Evolutionary conservation across 2,329 filamentous ascomycete genomes (phyloP), one percentile per base, ranked within the genome.

Genomic region (Chlorencoelia australis): DNA sequence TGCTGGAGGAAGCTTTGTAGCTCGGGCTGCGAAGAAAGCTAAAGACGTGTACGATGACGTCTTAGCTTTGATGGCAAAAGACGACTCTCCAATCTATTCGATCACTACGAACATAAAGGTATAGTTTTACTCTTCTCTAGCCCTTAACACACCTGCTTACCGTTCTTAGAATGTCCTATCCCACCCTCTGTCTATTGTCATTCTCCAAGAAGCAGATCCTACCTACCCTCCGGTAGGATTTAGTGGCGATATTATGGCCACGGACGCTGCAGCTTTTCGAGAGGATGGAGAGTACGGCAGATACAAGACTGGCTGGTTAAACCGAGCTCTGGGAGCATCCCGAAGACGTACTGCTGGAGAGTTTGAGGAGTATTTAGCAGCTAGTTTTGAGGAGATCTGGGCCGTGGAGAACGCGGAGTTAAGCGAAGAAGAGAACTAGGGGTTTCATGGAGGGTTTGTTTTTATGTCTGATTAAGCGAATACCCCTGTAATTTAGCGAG

Each of bases 261-360:
- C 67, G 14, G 69, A 64, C 28, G 53, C 75, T 25, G 65, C 67
- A 13, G 61, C 66, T 33, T 79, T 73, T 50, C 66, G 75, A 49
- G 52, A 65, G 3, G 72, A 79, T 45, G 59, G 79, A 1, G 54
- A 54, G 15, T 59, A 65, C 17, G 76, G 76, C 2, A 65, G 64
- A 33, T 68, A 75, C 44, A 66, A 68, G n/a, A 67, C 68, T 7
- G 62, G 63, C 33, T 81, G 74, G 74, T 61, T 70, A 40, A 59
- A 58, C 2, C 60, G 73, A 38, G 75, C 75, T 10, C 58, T 63
- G 21, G 54, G 63, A 44, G 75, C 76, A 2, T 65, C 67, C 33
- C 49, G 63, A 33, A 62, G 69, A 42, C 63, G 75, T 8, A 61
- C 60, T 2, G 57, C 59, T 1, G 76, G 76, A 1, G 61, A 63